Evolutionary conservation across 2,329 filamentous ascomycete species (phyloP).

Genomic region (Neofusicoccum parvum): DNA sequence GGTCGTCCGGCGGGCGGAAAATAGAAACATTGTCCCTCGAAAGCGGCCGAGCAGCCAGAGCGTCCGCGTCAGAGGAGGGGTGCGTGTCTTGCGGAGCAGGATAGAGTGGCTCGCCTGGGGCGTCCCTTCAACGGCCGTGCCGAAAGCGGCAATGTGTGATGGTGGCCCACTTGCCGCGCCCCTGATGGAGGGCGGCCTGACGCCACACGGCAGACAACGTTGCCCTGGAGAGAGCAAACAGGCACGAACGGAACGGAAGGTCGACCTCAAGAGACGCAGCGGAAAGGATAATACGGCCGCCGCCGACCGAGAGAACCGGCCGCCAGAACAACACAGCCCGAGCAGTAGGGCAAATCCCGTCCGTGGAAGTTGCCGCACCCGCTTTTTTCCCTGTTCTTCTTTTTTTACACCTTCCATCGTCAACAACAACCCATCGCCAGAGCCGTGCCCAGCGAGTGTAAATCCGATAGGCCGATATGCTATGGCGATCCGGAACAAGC

Average conservation of each 20-base stretch:
- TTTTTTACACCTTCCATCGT: neutral
- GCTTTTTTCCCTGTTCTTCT: neutral
- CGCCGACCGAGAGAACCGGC: too few relatives aligned
- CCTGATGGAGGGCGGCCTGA: slow-evolving; percentile 7
- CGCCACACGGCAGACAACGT: slow-evolving; percentile 4
- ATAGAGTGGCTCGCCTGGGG: neutral
- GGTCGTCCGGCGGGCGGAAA: neutral
- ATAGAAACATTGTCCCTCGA: neutral
- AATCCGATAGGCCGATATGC: slow-evolving; percentile 10
- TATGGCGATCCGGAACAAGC: slow-evolving; percentile 14
- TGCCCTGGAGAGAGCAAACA: neutral
- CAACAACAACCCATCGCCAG: neutral
- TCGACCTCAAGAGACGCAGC: too few relatives aligned
- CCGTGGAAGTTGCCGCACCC: neutral
- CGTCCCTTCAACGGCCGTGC: neutral
- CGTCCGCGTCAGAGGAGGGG: too few relatives aligned
- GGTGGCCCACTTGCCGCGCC: neutral
- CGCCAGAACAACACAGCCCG: too few relatives aligned
- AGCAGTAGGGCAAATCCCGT: neutral
- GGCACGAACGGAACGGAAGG: too few relatives aligned
- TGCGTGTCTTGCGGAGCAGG: neutral
- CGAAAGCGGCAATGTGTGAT: slow-evolving; percentile 10
- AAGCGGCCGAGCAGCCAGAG: neutral
- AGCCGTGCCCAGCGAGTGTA: neutral
- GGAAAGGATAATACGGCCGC: too few relatives aligned